phyloP scores from a whole-genome alignment of 306 rosid species.

The Pterocarpus santalinus region DNA sequence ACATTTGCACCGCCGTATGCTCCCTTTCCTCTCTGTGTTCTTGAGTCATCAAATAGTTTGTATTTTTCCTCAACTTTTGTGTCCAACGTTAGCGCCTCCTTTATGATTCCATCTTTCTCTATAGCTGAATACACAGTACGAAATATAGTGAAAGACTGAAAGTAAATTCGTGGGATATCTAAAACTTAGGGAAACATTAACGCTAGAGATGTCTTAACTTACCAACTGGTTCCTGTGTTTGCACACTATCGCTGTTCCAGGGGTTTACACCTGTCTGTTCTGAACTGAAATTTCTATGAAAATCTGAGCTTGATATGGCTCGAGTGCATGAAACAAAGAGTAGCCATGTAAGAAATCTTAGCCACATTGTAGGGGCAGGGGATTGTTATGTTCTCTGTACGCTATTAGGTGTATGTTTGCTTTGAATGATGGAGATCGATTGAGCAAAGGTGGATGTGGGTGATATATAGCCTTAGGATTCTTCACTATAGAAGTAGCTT shows the following conservation, averaged over 20 bases:
- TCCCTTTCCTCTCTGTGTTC: slow-evolving; percentile 37
- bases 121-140: not conserved
- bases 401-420: too few relatives aligned
- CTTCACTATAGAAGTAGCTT: not conserved
- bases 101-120: slow-evolving; percentile 2
- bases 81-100: not conserved
- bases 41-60: not conserved
- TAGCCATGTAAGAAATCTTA: not conserved
- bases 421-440: not conserved
- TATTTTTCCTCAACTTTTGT: not conserved
- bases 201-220: not conserved
- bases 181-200: too few relatives aligned
- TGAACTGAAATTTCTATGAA: not conserved
- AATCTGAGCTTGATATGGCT: slow-evolving; percentile 37
- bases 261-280: not conserved
- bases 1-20: slow-evolving; percentile 1
- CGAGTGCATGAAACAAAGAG: not conserved
- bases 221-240: slow-evolving; percentile 14
- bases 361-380: not conserved
- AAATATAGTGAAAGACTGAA: not conserved
- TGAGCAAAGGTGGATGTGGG: not conserved
- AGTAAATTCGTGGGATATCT: too few relatives aligned
- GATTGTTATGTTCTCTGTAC: not conserved
- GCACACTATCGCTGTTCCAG: not conserved
- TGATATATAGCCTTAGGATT: not conserved